Conservation (phyloP, 306 rosid genomes). For the Castanopsis chinensis region DNA sequence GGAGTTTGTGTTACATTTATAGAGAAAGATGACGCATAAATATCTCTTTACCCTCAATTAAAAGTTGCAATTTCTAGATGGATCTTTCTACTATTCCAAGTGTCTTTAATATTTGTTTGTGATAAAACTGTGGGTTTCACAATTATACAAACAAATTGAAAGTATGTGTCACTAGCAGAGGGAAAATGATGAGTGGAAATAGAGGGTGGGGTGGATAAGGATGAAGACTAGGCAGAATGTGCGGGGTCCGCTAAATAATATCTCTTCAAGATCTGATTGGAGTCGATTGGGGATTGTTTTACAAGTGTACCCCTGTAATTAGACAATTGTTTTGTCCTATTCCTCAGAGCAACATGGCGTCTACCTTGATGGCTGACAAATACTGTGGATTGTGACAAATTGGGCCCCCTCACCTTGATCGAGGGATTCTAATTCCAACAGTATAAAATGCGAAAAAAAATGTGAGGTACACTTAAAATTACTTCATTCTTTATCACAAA, state of each 20-base stretch:
- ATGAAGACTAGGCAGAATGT: constrained; percentile 34
- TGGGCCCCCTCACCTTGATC: constrained; percentile 5
- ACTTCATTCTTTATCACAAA: no score
- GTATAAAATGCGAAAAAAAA: no score
- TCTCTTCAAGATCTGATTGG: not conserved
- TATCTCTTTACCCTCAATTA: constrained; percentile 20
- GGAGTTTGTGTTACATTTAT: not conserved
- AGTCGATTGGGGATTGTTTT: constrained; percentile 7
- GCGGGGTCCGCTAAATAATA: constrained; percentile 37
- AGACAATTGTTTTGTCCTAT: constrained; percentile 31
- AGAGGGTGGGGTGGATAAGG: constrained; percentile 42
- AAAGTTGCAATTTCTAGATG: not conserved
- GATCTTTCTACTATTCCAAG: constrained; percentile 23
- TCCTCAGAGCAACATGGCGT: constrained; percentile 24
- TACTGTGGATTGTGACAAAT: not conserved
- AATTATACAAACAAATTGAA: no score
- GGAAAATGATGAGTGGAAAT: constrained; percentile 14
- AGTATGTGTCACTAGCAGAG: not conserved
- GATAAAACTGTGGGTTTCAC: no score
- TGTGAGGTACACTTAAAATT: no score
- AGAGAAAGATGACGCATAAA: constrained; percentile 25
- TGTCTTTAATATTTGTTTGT: not conserved
- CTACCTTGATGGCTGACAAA: not conserved
- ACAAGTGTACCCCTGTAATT: constrained; percentile 12
- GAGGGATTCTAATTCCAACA: no score